Evolutionary conservation across 164 flowering plant species (phyloP).

Genomic region (Kalanchoe fedtschenkoi): DNA sequence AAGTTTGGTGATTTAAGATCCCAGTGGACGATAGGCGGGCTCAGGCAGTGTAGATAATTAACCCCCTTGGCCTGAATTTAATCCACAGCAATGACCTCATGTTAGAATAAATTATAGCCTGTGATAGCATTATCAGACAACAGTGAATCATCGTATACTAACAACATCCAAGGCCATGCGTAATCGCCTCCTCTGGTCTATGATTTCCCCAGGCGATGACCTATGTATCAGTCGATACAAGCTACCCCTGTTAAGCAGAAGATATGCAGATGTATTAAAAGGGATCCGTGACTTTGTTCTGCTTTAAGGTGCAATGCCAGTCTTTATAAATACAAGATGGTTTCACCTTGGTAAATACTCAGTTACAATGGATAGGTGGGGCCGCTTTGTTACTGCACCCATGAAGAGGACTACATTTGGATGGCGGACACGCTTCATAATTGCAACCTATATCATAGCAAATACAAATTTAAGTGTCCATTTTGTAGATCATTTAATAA

Average conservation of each 20-base stretch:
- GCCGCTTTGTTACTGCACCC: constrained; percentile 97
- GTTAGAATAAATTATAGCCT: not conserved
- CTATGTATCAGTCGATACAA: constrained; percentile 74
- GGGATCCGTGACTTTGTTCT: not conserved
- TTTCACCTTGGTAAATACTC: constrained; percentile 82
- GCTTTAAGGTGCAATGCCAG: not conserved
- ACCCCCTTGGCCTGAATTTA: constrained; percentile 80
- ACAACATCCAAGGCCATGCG: constrained; percentile 99
- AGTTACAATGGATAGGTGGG: constrained; percentile 87
- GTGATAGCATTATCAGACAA: not conserved
- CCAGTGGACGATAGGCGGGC: constrained; percentile 92
- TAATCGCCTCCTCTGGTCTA: constrained; percentile 70
- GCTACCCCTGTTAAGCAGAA: constrained; percentile 64
- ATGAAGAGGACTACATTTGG: constrained; percentile 97
- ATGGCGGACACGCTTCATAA: constrained; percentile 95
- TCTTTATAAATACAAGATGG: not conserved
- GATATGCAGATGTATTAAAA: not conserved
- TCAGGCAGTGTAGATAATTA: constrained; percentile 81
- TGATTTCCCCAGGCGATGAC: constrained; percentile 60
- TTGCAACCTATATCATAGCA: constrained; percentile 63
- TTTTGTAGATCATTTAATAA: not conserved
- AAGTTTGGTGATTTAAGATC: constrained; percentile 92
- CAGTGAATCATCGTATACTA: constrained; percentile 13
- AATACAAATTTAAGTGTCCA: too few species aligned
- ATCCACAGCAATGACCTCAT: constrained; percentile 2